Evolutionary conservation across 345 rosid genomes (phyloP).

Genomic region (Clarkia xantiana): DNA sequence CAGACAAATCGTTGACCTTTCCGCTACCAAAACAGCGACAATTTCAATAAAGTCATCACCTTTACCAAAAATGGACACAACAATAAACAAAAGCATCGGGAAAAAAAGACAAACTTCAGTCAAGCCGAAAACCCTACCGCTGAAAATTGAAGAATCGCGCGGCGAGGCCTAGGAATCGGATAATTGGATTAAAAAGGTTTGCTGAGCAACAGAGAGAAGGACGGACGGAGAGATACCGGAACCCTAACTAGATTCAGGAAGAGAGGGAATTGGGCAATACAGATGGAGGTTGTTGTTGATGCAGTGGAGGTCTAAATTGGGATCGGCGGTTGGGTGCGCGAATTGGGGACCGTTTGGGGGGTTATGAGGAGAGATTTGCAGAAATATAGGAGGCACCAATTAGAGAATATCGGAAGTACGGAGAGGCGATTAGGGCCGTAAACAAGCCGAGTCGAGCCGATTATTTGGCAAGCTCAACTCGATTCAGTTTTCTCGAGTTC

Average conservation of each 20-base stretch:
- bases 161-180: too few relatives aligned
- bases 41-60: too few relatives aligned
- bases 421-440: not conserved
- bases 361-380: not conserved
- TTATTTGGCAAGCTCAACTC: too few relatives aligned
- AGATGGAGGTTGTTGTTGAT: not conserved
- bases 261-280: not conserved
- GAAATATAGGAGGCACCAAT: too few relatives aligned
- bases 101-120: not conserved
- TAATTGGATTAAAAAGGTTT: too few relatives aligned
- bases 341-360: not conserved
- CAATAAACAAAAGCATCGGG: not conserved
- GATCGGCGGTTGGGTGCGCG: not conserved
- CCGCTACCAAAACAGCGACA: constrained; percentile 1
- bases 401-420: too few relatives aligned
- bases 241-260: not conserved
- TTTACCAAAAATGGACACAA: not conserved
- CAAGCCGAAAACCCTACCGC: too few relatives aligned
- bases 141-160: too few relatives aligned
- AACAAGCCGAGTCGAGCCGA: too few relatives aligned
- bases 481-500: too few relatives aligned
- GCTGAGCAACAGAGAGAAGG: too few relatives aligned
- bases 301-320: not conserved
- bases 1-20: constrained; percentile 8
- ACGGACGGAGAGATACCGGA: too few relatives aligned